Evolutionary conservation across 768 basidiomycete species (phyloP), one percentile per base, ranked within the genome.

Genomic region (Auricularia sp.): DNA sequence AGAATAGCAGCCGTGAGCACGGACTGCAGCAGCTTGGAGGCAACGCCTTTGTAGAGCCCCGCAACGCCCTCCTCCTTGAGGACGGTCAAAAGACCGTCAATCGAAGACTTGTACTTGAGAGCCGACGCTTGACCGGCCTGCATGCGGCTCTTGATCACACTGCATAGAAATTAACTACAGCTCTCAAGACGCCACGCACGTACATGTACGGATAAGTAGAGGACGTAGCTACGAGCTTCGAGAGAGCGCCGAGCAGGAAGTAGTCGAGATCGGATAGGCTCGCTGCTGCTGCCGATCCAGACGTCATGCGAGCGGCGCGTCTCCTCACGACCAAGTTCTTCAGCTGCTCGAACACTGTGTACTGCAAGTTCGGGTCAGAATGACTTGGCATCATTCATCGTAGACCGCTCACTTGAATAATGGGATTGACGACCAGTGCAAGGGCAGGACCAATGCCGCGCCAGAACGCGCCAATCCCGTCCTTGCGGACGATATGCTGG

Each of bases 311-410:
- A 61, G 72, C 78, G 35, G 83, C 85, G 42, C 89, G 83, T 36
- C 81, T 81, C 66, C 82, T 80, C 63, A 93, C 77, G 65, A 98
- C 71, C 43, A 84, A 69, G 70, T 95, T 97, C 80, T 96, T 97
- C 70, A 98, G 79, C 72, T 97, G 93, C 75, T 99, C 96, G 67
- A 98, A 98, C 0, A 87, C 85, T 21, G 96, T 98, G 74, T 97
- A 95, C 78, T 94, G 86, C 36, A 29, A 18, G 16, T 7, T 3
- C 36, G 44, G 14, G 10, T 64, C 33, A 43, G 47, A n/a, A 54
- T 21, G 36, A 33, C 61, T 18, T 12, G 58, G 3, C 34, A 64
- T 16, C 29, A 21, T 7, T 33, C 35, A 10, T 29, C 36, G n/a
- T 35, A 36, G 23, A 39, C 43, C 63, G 29, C 70, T 61, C 35